phyloP scores from a whole-genome alignment of 768 basidiomycete species.

The Cystofilobasidium macerans region DNA sequence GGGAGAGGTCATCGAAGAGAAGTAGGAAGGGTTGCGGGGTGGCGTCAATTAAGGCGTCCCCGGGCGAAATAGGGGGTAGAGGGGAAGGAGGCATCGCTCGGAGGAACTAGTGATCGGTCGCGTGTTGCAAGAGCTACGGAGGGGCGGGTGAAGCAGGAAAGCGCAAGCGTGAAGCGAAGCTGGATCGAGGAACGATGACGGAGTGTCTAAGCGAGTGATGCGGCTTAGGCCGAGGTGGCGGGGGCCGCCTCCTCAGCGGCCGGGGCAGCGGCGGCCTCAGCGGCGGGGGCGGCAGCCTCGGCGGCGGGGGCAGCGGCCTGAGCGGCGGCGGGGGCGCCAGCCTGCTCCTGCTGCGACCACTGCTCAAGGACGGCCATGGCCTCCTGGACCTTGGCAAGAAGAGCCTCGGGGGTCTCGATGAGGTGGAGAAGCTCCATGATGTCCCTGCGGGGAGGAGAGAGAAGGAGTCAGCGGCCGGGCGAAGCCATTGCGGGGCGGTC shows the following conservation, averaged over 20 bases:
- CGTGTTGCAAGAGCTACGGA: too few species aligned
- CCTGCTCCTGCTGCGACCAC: constrained; percentile 16
- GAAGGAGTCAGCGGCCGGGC: neutral
- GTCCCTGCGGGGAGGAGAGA: constrained; percentile 41
- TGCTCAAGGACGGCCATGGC: constrained; percentile 46
- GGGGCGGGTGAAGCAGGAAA: too few species aligned
- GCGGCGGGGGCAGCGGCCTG: constrained; percentile 14
- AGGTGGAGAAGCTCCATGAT: constrained; percentile 70
- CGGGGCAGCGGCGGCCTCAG: constrained; percentile 12
- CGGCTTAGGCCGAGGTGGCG: constrained; percentile 4
- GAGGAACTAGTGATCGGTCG: too few species aligned
- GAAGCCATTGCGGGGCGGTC: too few species aligned
- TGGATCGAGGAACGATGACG: neutral
- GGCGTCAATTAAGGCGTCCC: too few species aligned
- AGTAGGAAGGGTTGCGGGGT: too few species aligned
- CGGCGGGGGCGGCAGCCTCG: constrained; percentile 10
- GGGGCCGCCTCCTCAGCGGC: constrained; percentile 10
- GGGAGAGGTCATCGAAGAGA: too few species aligned
- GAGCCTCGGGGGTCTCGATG: constrained; percentile 65
- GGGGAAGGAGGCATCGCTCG: too few species aligned
- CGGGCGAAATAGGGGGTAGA: too few species aligned
- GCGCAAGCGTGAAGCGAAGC: too few species aligned
- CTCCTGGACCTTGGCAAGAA: constrained; percentile 83
- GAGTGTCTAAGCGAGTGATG: neutral
- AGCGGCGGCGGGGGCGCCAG: neutral